Base-by-base conservation (phyloP, 441 rosid species). In the Daphne laureola region DNA sequence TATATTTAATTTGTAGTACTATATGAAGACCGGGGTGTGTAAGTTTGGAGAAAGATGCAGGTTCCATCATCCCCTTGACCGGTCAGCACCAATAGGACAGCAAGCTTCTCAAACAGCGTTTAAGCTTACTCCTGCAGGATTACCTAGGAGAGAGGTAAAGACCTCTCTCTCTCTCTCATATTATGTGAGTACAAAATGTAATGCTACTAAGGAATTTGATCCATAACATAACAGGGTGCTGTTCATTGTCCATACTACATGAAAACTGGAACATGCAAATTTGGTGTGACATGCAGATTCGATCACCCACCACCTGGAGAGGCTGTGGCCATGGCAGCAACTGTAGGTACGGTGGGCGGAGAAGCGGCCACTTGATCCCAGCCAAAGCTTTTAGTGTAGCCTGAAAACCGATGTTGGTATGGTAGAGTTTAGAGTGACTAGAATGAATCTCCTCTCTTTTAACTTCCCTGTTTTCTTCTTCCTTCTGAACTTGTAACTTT, bases 231-330 rank as follows among this genome's bases (percentile, higher is more conserved):
- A 63, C 84, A 91, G 96, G 96, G 90, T 50, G 69, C 79, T 4
- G 68, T 73, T 57, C 82, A 78, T 44, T 92, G 98, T 59, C 95
- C 98, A 4, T 92, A 84, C 61, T 92, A 92, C 67, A 79, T 92
- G 96, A 88, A 82, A 74, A 92, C 96, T 40, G 91, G 96, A 43
- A 69, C 87, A 4, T 88, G 98, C 88, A 92, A 81, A 66, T 86
- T 69, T 50, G 95, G 95, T 17, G 83, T 77, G 44, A 65, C 81
- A 0, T 92, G 98, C 72, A 88, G 72, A 76, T 92, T 88, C 62
- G 98, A 92, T 68, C 98, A 92, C 69, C 98, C 98, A 17, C 84
- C 96, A 43, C 98, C 98, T 3, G 94, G 78, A 58, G 98, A 91
- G 74, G 95, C 82, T 36, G 75, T 86, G 80, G 82, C 80, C 38